Percentiles rank a stretch among this genome's conserved stretches.
phyloP scores from a whole-genome alignment of 768 basidiomycete species.

The Pleurotus djamor region DNA sequence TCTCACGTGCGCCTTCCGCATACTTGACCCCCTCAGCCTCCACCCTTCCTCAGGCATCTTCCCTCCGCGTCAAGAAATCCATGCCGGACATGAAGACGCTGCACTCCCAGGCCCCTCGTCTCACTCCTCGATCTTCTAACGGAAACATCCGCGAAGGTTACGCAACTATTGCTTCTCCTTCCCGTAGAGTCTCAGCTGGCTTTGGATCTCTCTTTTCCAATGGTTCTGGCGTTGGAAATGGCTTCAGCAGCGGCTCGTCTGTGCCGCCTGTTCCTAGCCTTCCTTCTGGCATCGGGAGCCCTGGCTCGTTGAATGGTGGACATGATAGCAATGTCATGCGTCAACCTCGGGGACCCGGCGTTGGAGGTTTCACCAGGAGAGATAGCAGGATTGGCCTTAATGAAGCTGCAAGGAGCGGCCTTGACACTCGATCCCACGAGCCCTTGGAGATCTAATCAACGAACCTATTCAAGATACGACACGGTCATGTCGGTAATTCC shows the following conservation, averaged over 20 bases:
- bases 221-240: conserved; percentile 24
- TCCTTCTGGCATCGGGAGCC: conserved; percentile 52
- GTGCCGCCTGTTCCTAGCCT: conserved; percentile 82
- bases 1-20: conserved; percentile 80
- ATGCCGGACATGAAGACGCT: conserved; percentile 97
- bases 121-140: conserved; percentile 79
- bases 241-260: background rate
- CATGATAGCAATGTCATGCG: conserved; percentile 64
- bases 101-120: conserved; percentile 75
- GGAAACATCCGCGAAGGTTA: conserved; percentile 87
- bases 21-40: conserved; percentile 61
- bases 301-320: conserved; percentile 38
- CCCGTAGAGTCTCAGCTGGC: conserved; percentile 70
- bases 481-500: background rate
- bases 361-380: conserved; percentile 69
- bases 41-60: conserved; percentile 39
- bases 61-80: conserved; percentile 91
- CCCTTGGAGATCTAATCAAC: conserved; percentile 73
- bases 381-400: conserved; percentile 52
- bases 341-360: conserved; percentile 83
- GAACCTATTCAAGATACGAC: background rate
- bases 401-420: conserved; percentile 61
- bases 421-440: conserved; percentile 85
- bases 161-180: conserved; percentile 82
- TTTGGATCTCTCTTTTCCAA: conserved; percentile 71